Evolutionary conservation across 805 yeast species (phyloP), one percentile per base, ranked within the genome.

Genomic region (Lachancea quebecensis): DNA sequence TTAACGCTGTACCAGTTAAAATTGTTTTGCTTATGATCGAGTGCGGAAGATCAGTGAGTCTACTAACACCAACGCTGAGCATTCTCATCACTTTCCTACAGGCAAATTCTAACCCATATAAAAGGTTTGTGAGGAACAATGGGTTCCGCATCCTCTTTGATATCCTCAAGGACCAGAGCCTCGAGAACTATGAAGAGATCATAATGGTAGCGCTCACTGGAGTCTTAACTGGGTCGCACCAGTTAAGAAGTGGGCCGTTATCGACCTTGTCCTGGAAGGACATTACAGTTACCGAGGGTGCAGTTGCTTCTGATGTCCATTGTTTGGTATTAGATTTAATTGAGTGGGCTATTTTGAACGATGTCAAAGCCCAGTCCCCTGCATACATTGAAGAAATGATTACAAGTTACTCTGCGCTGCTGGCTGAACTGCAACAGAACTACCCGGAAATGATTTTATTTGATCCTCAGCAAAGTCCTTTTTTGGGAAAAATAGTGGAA

Each of bases 1-100:
- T 17, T 16, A 37, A 30, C 16, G 14, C 25, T 5, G 10, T 43
- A 25, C 39, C 86, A 1, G 70, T 81, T 5, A 83, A 82, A 55
- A 81, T 90, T 84, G 66, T 85, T 9, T 64, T 85, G 10, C 58
- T 84, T 11, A 57, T 84, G 10, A 64, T 75, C 38, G 59, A 58
- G 10, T 30, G 21, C 11, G 35, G 30, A 2, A n/a, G 28, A 12
- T 41, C 44, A 2, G 28, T 16, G 2, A 28, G 15, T 18, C 39
- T 35, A 10, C 17, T 41, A 3, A 9, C 14, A 17, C 21, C 16
- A 8, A 12, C 35, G 0, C 46, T 71, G n/a, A 62, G 63, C n/a
- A 59, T 85, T 11, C 58, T 85, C 15, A 65, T 80, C 5, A 71
- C 72, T 45, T 59, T 80, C 4, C 62, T 85, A 12, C 59, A 71